Conservation (phyloP, 2,329 filamentous ascomycete genomes). For the Metarhizium anisopliae region DNA sequence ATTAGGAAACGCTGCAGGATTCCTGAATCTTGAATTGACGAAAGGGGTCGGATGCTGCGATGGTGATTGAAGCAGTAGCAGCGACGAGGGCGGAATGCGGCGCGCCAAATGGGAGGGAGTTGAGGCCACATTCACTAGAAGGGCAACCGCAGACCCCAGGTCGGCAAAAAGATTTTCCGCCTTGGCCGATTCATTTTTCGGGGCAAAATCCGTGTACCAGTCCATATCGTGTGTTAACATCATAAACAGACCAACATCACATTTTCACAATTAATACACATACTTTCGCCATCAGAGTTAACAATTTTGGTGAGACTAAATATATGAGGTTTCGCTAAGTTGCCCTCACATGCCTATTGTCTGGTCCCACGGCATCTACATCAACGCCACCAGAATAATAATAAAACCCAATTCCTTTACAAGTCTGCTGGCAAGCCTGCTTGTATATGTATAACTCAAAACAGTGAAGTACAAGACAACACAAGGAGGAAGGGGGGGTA, state of each 20-base stretch:
- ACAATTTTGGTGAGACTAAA: conserved; percentile 25
- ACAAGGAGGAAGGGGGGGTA: conserved; percentile 15
- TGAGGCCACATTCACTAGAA: conserved; percentile 37
- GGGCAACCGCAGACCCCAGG: conserved; percentile 10
- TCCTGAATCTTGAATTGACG: conserved; percentile 16
- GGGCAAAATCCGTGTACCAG: too few species aligned
- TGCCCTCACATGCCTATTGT: neutral
- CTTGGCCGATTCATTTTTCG: too few species aligned
- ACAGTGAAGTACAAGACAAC: conserved; percentile 15
- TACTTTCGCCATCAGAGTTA: conserved; percentile 9
- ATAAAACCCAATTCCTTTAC: conserved; percentile 5
- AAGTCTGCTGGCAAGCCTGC: conserved; percentile 25
- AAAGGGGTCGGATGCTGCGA: conserved; percentile 8
- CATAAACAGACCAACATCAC: neutral
- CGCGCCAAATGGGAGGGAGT: conserved; percentile 19
- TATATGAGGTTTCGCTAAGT: conserved; percentile 14
- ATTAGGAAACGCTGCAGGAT: conserved; percentile 26
- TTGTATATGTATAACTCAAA: conserved; percentile 26
- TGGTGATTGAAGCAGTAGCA: conserved; percentile 10
- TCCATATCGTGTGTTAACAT: too few species aligned
- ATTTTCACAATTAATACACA: neutral
- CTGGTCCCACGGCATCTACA: neutral
- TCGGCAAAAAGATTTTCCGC: conserved; percentile 27
- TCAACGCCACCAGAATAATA: conserved; percentile 5
- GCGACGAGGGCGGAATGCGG: conserved; percentile 16